These are phyloP conservation scores for Drechslera avenae DNA, from an alignment of 2,329 filamentous ascomycete species.

Conservation along the genomic window DNA sequence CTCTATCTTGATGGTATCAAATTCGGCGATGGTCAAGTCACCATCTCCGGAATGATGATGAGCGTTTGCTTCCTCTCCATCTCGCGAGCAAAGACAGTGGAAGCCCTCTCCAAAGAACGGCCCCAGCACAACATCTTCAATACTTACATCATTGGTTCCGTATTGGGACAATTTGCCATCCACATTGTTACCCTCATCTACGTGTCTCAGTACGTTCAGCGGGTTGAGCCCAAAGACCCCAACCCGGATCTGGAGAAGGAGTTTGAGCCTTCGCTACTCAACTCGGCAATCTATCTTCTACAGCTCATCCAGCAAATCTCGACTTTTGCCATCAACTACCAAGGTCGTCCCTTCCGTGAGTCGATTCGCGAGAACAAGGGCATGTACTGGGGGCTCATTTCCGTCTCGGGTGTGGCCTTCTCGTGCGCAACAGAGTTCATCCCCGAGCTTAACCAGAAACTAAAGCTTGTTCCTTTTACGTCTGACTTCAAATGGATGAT, in stretches of 20 bases:
- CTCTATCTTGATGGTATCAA: constrained; percentile 98
- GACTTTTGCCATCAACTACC: constrained; percentile 99
- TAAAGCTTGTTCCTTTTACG: constrained; percentile 89
- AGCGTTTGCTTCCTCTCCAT: constrained; percentile 99
- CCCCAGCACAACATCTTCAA: constrained; percentile 99
- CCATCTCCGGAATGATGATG: constrained; percentile 99
- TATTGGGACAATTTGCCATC: constrained; percentile 94
- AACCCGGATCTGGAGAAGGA: constrained; percentile 92
- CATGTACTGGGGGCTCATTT: constrained; percentile 97
- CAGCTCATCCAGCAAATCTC: constrained; percentile 99
- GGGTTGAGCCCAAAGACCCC: constrained; percentile 70
- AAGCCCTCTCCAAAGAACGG: constrained; percentile 92
- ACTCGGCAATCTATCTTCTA: constrained; percentile 94
- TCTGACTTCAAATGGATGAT: constrained; percentile 87
- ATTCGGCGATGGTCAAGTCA: constrained; percentile 97
- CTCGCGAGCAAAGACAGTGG: constrained; percentile 94
- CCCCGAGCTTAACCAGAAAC: constrained; percentile 90
- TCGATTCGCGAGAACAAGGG: constrained; percentile 92
- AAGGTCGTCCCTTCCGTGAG: constrained; percentile 96
- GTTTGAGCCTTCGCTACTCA: constrained; percentile 90
- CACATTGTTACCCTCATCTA: constrained; percentile 95
- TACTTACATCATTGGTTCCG: constrained; percentile 96
- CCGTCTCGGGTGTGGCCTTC: constrained; percentile 88
- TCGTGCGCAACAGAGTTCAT: constrained; percentile 93
- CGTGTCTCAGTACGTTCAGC: constrained; percentile 86